A percentile compares a stretch with the other conserved stretches of the same genome.
Evolutionary conservation across 495 filamentous ascomycete species (phyloP).

Genomic region (Neurospora sp.): DNA sequence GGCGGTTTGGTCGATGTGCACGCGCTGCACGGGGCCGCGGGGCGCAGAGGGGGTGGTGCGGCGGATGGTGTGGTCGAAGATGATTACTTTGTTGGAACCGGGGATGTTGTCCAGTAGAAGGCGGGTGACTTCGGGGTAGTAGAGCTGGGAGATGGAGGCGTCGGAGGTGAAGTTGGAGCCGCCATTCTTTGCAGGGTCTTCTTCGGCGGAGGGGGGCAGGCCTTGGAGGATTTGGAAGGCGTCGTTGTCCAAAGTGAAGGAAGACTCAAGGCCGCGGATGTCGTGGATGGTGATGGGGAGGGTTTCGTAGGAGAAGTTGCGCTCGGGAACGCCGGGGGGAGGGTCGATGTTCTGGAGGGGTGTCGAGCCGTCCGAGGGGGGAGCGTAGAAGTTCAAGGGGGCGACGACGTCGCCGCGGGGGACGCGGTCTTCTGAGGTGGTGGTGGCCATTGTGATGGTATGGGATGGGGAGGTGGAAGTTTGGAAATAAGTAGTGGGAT

Average conservation of each 20-base stretch:
- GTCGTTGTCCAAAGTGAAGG: conserved; percentile 59
- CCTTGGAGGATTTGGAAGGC: conserved; percentile 56
- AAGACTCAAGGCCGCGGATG: conserved; percentile 53
- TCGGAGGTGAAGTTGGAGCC: conserved; percentile 50
- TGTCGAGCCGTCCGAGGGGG: conserved; percentile 50
- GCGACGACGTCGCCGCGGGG: conserved; percentile 59
- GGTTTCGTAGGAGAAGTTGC: conserved; percentile 48
- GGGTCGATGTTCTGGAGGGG: conserved; percentile 64
- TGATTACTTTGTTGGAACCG: conserved; percentile 49
- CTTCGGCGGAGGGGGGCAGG: conserved; percentile 40
- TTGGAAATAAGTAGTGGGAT: background rate
- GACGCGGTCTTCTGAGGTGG: conserved; percentile 20
- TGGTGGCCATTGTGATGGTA: background rate
- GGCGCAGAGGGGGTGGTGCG: conserved; percentile 39
- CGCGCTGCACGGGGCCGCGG: conserved; percentile 56
- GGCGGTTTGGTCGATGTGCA: conserved; percentile 87
- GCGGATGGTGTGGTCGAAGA: conserved; percentile 92
- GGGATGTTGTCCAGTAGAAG: conserved; percentile 54
- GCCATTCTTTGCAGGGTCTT: background rate
- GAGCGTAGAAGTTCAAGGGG: conserved; percentile 56
- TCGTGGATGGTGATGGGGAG: conserved; percentile 48
- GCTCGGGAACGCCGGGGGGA: conserved; percentile 49
- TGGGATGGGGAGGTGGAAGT: no score
- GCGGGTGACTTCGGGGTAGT: conserved; percentile 74
- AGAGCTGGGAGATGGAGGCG: conserved; percentile 49